Evolutionary conservation across 768 basidiomycete genomes (phyloP), one percentile per base, ranked within the genome.

Genomic region (Leccinum imitatum): DNA sequence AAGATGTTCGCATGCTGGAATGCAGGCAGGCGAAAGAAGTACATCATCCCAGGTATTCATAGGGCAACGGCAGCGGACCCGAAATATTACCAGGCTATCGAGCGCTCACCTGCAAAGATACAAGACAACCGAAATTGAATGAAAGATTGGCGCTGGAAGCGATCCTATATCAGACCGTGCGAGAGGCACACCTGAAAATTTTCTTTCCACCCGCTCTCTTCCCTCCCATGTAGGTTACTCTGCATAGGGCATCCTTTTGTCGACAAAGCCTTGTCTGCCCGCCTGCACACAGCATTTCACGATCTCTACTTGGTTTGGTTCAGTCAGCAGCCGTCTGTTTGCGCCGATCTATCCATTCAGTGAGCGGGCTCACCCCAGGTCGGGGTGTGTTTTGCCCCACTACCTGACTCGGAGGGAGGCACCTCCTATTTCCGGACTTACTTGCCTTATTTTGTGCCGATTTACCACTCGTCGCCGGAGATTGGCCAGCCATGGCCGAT

Each of bases 21-120:
- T 19, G 19, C 5, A 46, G 56, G 64, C 48, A 64, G 56, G 62
- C 50, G 51, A 64, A 53, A 39, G 48, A 62, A 59, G 50, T 4
- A 4, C 27, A 5, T 50, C 50, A 35, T 65, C 33, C 53, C 41
- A 50, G 41, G 14, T 46, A 47, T 56, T 21, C 30, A 55, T 53
- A 15, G 14, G 35, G 17, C 7, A 41, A 39, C 17, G 17, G 7
- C 10, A n/a, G 41, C 10, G 41, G n/a, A 11, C n/a, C 41, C 41
- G n/a, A 44, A 44, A 10, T 1, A 1, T 44, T 44, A 44, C 10
- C 41, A 10, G 41, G 41, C 4, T 44, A 44, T 44, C 41, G n/a
- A n/a, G n/a, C 41, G 41, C n/a, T 44, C 41, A 44, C 3, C 10
- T 44, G 41, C n/a, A 44, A 44, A 11, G 41, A 19, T 41, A n/a